Base-by-base conservation (phyloP, 192 early-diverging fungal genomes). In the Ambispora gerdemannii region DNA sequence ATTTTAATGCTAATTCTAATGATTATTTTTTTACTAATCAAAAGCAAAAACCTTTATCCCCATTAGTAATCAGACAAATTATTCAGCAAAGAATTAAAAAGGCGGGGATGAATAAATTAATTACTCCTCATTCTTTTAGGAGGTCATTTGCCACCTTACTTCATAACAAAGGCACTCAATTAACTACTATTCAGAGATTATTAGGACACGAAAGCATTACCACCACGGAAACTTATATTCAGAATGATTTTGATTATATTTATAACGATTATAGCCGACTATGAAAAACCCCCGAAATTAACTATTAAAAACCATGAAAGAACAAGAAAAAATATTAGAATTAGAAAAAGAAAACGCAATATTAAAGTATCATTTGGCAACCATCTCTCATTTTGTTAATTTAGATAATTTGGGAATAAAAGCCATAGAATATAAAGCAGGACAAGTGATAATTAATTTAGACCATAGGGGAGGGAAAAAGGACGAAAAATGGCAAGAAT, bases 141-240 rank as follows among this genome's bases (percentile, higher is more conserved):
- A 63, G 61, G 34, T 22, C 19, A 22, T 63, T 63, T 35, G 61
- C 61, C 3, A 36, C 61, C 20, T 24, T 17, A 2, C 11, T 63
- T 3, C 32, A 63, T 13, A 19, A 27, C 22, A 63, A 63, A 7
- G 17, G 17, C 33, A 35, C 61, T 27, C 28, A 63, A 63, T 63
- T 63, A 63, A 2, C 28, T 10, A 63, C 61, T 63, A 63, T 63
- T n/a, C 61, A 63, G 17, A 19, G 24, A 24, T 63, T 63, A 63
- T 13, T 63, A 3, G 61, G 61, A 0, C 61, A 63, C 38, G 3
- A 2, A 2, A 63, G 61, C 11, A 13, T 63, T 2, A 19, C n/a
- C 3, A 63, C 61, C 38, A 63, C 61, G 1, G 61, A 63, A 17
- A 35, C 33, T 8, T 63, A 63, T 43, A 63, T 63, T 35, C 61